Evolutionary conservation across 148 eudicot genomes (phyloP).

Genomic region (Vaccinium myrtillus): DNA sequence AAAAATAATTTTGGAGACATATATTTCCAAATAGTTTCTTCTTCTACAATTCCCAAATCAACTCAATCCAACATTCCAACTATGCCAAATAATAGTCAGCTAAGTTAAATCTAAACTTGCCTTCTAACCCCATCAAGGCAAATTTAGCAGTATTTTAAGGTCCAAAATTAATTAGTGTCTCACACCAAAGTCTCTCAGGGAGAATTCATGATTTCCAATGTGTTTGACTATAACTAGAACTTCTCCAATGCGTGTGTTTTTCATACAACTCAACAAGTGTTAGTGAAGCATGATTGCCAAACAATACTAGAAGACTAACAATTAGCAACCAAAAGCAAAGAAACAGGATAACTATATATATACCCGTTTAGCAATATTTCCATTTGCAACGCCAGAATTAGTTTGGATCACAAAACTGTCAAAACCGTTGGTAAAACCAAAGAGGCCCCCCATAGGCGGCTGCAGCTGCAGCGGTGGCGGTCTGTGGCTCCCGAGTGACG

Average conservation of each 20-base stretch:
- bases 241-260: no score
- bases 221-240: no score
- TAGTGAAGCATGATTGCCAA: no score
- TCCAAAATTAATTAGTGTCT: no score
- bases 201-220: no score
- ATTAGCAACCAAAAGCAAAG: not conserved
- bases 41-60: not conserved
- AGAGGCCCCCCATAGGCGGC: slow-evolving; percentile 5
- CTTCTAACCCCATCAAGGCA: no score
- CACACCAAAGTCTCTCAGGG: no score
- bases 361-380: slow-evolving; percentile 54
- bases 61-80: not conserved
- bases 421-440: slow-evolving; percentile 42
- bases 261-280: no score
- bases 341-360: not conserved
- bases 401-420: slow-evolving; percentile 37
- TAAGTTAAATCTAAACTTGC: not conserved
- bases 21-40: not conserved
- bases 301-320: not conserved
- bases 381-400: slow-evolving; percentile 36
- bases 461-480: slow-evolving; percentile 1
- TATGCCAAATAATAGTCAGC: not conserved
- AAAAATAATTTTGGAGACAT: not conserved
- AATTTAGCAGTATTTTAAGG: not conserved
- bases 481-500: slow-evolving; percentile 24